A percentile compares a stretch with the other conserved stretches of the same genome.
Evolutionary conservation across 345 rosid species (phyloP).

Genomic region (Chamaenerion angustifolium): DNA sequence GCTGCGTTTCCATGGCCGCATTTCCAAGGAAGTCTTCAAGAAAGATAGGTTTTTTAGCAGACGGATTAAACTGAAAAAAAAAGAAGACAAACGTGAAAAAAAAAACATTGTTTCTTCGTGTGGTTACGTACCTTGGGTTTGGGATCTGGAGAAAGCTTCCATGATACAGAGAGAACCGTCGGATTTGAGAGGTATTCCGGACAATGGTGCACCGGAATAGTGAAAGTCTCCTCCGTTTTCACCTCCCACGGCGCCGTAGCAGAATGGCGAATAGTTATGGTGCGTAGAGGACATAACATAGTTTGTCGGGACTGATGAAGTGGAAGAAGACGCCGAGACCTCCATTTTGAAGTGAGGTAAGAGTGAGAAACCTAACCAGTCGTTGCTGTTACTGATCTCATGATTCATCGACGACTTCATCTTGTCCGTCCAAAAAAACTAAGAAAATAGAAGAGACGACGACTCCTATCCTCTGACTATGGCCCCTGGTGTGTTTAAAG

Average conservation of each 20-base stretch:
- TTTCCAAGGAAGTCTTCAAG: constrained; percentile 47
- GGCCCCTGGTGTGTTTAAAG: no score
- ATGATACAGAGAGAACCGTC: constrained; percentile 69
- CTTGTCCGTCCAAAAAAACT: no score
- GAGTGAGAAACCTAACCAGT: constrained; percentile 69
- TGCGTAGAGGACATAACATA: constrained; percentile 21
- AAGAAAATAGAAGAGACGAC: no score
- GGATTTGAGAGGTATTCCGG: constrained; percentile 69
- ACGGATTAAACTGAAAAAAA: no score
- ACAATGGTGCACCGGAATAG: constrained; percentile 22
- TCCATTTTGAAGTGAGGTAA: constrained; percentile 69
- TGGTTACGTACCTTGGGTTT: constrained; percentile 28
- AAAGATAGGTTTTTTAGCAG: no score
- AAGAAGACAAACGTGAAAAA: no score
- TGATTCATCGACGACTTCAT: no score
- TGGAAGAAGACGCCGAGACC: constrained; percentile 19
- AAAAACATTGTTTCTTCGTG: not conserved
- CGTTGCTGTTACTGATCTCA: constrained; percentile 3
- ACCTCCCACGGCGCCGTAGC: no score
- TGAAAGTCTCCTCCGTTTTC: no score
- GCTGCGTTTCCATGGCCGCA: constrained; percentile 13
- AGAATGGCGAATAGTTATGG: constrained; percentile 18
- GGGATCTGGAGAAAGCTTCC: constrained; percentile 55
- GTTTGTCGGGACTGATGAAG: constrained; percentile 23
- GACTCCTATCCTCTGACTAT: no score